A percentile compares a stretch with the other conserved stretches of the same genome.
Conservation (phyloP, 2,329 filamentous ascomycete species). For the Trichoderma endophyticum region DNA sequence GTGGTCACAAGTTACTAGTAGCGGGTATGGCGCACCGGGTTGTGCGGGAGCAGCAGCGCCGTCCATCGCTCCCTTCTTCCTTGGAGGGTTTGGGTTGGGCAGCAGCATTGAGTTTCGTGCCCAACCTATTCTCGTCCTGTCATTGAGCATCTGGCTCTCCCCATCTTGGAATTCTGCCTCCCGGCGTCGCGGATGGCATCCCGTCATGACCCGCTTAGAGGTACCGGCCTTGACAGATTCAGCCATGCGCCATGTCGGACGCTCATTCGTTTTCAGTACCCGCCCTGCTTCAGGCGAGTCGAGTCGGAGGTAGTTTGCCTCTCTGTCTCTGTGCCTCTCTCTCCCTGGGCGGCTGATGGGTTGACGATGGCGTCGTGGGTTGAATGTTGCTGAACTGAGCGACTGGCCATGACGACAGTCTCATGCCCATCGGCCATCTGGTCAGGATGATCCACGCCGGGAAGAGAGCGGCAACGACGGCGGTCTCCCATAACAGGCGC, state of each 20-base stretch:
- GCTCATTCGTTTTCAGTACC: constrained; percentile 15
- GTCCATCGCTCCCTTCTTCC: constrained; percentile 5
- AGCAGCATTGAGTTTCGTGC: constrained; percentile 20
- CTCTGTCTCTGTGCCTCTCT: not conserved
- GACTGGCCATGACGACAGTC: constrained; percentile 1
- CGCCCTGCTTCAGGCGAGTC: constrained; percentile 10
- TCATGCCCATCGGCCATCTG: not conserved
- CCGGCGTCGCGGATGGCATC: constrained; percentile 12
- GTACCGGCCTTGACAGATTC: not conserved
- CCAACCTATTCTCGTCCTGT: constrained; percentile 20
- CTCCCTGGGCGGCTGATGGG: constrained; percentile 8
- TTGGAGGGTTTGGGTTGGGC: constrained; percentile 14
- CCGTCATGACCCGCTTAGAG: constrained; percentile 9
- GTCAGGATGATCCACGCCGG: not conserved
- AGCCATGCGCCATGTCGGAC: too few species aligned
- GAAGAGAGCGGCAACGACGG: not conserved
- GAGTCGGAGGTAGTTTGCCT: not conserved
- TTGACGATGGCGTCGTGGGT: constrained; percentile 17
- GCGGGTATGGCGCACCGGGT: constrained; percentile 19
- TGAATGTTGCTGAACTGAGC: constrained; percentile 10
- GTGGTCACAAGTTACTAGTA: constrained; percentile 13
- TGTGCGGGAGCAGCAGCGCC: constrained; percentile 16
- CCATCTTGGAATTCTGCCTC: constrained; percentile 8
- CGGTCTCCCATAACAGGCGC: not conserved
- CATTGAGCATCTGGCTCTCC: constrained; percentile 4